Percentiles rank a stretch among this genome's conserved stretches.
Evolutionary conservation across 257 asterid genomes (phyloP).

Genomic region (Fraxinus anomala): DNA sequence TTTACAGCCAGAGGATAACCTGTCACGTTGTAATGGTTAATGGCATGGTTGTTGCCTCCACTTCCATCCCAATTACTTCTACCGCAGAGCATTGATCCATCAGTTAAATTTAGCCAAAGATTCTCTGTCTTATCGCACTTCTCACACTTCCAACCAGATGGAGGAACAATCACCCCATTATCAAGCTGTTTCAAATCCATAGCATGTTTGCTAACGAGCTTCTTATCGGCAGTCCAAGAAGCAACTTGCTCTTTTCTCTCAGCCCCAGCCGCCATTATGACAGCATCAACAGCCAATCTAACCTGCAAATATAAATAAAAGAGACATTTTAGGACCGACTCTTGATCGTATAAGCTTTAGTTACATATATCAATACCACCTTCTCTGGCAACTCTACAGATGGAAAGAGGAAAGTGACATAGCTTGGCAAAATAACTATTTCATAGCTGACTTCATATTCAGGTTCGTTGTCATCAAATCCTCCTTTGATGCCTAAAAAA

Average conservation of each 20-base stretch:
- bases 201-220: constrained; percentile 73
- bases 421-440: constrained; percentile 79
- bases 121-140: constrained; percentile 90
- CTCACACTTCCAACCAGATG: constrained; percentile 93
- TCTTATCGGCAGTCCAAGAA: constrained; percentile 89
- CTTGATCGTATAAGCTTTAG: constrained; percentile 3
- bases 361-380: constrained; percentile 41
- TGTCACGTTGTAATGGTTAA: constrained; percentile 66
- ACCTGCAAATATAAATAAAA: constrained; percentile 54
- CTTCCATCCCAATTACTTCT: constrained; percentile 90
- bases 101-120: constrained; percentile 95
- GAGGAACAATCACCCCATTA: constrained; percentile 81
- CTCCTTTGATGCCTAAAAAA: constrained; percentile 77
- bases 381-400: constrained; percentile 95
- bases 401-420: constrained; percentile 79
- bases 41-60: constrained; percentile 96
- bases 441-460: constrained; percentile 72
- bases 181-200: constrained; percentile 78
- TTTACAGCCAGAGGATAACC: constrained; percentile 91
- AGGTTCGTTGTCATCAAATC: constrained; percentile 77
- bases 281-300: constrained; percentile 84
- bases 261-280: constrained; percentile 75
- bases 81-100: constrained; percentile 91
- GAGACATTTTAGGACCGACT: not conserved
- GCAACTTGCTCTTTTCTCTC: constrained; percentile 95